These are phyloP conservation scores for Fusarium zealandicum DNA, from an alignment of 2,329 filamentous ascomycete species.

Conservation along the genomic window DNA sequence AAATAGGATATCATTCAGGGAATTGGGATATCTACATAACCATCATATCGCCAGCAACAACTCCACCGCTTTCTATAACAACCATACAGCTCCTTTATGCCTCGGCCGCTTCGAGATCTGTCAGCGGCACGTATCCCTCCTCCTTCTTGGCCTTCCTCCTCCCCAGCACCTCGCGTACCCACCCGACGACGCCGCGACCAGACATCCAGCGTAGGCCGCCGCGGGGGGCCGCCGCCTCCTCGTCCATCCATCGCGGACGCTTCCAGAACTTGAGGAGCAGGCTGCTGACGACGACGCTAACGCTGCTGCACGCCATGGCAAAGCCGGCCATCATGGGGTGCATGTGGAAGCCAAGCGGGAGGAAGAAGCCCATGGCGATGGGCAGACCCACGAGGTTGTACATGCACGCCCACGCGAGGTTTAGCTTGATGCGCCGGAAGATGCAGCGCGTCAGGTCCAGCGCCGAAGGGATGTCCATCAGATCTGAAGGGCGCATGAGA, in stretches of 20 bases:
- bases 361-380: conserved; percentile 95
- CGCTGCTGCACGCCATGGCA: conserved; percentile 90
- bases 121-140: conserved; percentile 67
- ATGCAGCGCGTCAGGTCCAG: conserved; percentile 84
- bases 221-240: conserved; percentile 67
- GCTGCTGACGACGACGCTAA: conserved; percentile 86
- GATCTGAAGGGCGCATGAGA: conserved; percentile 88
- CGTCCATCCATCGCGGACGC: conserved; percentile 85
- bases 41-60: background rate
- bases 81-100: conserved; percentile 2
- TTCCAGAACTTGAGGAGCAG: conserved; percentile 87
- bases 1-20: conserved; percentile 15
- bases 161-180: conserved; percentile 51
- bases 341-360: conserved; percentile 85
- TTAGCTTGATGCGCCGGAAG: conserved; percentile 92
- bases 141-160: conserved; percentile 52
- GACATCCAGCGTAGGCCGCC: conserved; percentile 53
- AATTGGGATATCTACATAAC: conserved; percentile 14
- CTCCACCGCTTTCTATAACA: conserved; percentile 9
- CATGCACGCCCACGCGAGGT: conserved; percentile 88
- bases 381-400: conserved; percentile 93
- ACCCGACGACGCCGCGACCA: conserved; percentile 53
- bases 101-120: conserved; percentile 54
- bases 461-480: conserved; percentile 90
- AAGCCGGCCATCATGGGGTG: conserved; percentile 95